Conservation (phyloP, 2,329 filamentous ascomycete species). For the Fusarium miscanthi region DNA sequence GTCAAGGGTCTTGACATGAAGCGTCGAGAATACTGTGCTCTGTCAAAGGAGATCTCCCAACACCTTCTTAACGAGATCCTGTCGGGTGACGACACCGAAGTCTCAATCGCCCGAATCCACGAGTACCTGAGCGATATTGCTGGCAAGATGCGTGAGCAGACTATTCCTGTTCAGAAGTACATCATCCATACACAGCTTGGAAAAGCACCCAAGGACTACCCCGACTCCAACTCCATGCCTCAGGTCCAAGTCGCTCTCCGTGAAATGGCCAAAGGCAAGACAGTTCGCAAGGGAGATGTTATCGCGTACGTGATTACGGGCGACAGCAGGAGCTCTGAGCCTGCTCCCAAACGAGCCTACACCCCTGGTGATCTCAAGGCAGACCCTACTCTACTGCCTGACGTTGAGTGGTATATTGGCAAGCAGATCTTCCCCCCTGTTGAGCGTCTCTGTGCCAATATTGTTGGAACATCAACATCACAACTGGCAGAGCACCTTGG, state of each 20-base stretch:
- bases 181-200: conserved; percentile 98
- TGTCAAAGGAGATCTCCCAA: conserved; percentile 94
- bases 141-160: conserved; percentile 83
- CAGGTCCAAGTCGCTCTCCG: conserved; percentile 95
- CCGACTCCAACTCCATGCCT: conserved; percentile 94
- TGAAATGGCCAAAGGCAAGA: conserved; percentile 87
- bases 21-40: conserved; percentile 92
- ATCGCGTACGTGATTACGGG: conserved; percentile 95
- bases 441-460: conserved; percentile 96
- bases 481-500: conserved; percentile 93
- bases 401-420: conserved; percentile 97
- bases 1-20: conserved; percentile 99
- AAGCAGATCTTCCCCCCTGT: conserved; percentile 99
- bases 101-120: conserved; percentile 89
- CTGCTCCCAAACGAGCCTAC: conserved; percentile 88
- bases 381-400: conserved; percentile 80
- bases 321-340: conserved; percentile 73
- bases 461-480: conserved; percentile 89
- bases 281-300: conserved; percentile 91
- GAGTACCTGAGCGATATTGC: conserved; percentile 90
- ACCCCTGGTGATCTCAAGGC: conserved; percentile 84
- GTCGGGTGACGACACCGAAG: conserved; percentile 90
- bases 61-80: conserved; percentile 93
- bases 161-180: conserved; percentile 84
- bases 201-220: conserved; percentile 92